phyloP scores from a whole-genome alignment of 352 stramenopile species.

The Pythium brachiatum region DNA sequence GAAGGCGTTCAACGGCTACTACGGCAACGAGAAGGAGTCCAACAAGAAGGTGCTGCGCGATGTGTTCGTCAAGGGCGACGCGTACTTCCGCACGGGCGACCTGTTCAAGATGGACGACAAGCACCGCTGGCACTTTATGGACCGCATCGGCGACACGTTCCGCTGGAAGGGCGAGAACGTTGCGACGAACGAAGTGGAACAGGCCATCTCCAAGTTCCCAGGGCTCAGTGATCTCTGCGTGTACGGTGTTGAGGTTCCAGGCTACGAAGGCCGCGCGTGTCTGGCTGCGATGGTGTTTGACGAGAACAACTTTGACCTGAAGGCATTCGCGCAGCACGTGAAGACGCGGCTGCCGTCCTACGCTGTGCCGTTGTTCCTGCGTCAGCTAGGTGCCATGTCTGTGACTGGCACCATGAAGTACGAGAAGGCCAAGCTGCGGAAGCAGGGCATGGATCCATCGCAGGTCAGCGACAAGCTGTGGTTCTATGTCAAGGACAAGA shows the following conservation, averaged over 20 bases:
- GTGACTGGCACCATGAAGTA: slow-evolving; percentile 91
- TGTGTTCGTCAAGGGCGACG: slow-evolving; percentile 82
- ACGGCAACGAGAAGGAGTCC: slow-evolving; percentile 70
- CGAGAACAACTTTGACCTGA: slow-evolving; percentile 47
- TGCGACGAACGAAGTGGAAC: slow-evolving; percentile 86
- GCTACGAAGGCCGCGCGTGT: slow-evolving; percentile 76
- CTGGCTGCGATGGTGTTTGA: slow-evolving; percentile 85
- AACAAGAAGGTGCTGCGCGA: slow-evolving; percentile 83
- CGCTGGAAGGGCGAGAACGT: slow-evolving; percentile 94
- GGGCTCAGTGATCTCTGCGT: slow-evolving; percentile 78
- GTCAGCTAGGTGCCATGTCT: slow-evolving; percentile 62
- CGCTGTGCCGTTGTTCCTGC: slow-evolving; percentile 81
- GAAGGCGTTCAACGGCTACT: slow-evolving; percentile 87
- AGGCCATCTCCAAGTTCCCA: slow-evolving; percentile 74
- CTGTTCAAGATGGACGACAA: slow-evolving; percentile 80
- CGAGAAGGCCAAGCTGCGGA: slow-evolving; percentile 85
- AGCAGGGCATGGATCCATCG: slow-evolving; percentile 71
- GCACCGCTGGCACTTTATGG: slow-evolving; percentile 86
- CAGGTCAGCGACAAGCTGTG: slow-evolving; percentile 56
- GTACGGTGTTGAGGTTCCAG: slow-evolving; percentile 71
- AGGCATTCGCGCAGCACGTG: slow-evolving; percentile 46
- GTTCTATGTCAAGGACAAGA: slow-evolving; percentile 47
- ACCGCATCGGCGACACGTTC: slow-evolving; percentile 92
- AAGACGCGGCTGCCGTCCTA: slow-evolving; percentile 54
- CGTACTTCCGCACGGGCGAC: slow-evolving; percentile 90